A percentile compares a stretch with the other conserved stretches of the same genome.
Conservation (phyloP, 73 alveolate species). For the Halteria grandinella region DNA sequence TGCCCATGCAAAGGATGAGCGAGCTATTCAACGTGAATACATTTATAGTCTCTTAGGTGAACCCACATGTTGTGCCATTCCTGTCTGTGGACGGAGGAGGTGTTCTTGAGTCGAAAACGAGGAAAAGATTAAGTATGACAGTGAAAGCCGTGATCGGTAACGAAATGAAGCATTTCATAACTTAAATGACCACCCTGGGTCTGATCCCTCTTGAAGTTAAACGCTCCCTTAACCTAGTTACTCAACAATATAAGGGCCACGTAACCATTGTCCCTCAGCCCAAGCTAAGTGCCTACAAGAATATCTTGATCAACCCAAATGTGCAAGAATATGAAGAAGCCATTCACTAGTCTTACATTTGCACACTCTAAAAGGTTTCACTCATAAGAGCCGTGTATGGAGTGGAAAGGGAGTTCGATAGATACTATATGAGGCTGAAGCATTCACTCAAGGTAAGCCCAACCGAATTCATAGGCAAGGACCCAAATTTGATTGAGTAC, state of each 20-base stretch:
- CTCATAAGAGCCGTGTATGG: constrained; percentile 63
- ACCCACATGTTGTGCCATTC: constrained; percentile 78
- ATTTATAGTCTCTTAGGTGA: constrained; percentile 71
- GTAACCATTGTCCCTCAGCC: constrained; percentile 73
- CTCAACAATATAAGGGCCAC: constrained; percentile 65
- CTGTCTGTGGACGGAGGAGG: constrained; percentile 74
- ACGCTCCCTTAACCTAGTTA: constrained; percentile 40
- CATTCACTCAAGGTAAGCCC: too few relatives aligned
- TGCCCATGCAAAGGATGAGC: constrained; percentile 78
- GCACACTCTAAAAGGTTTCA: constrained; percentile 60
- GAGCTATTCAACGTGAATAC: constrained; percentile 81
- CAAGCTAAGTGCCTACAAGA: constrained; percentile 39
- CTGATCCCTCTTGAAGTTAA: constrained; percentile 24
- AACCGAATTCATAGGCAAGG: too few relatives aligned
- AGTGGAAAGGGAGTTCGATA: constrained; percentile 71
- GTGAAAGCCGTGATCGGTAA: constrained; percentile 50
- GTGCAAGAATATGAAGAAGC: constrained; percentile 55
- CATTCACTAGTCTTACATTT: constrained; percentile 25
- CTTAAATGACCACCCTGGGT: constrained; percentile 39
- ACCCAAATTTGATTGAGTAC: constrained; percentile 35
- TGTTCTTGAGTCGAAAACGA: constrained; percentile 35
- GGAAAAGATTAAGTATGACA: constrained; percentile 20
- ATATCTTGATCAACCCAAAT: constrained; percentile 64
- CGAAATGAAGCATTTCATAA: constrained; percentile 57
- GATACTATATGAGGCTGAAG: constrained; percentile 62